Base-by-base conservation (phyloP, 2,329 filamentous ascomycete genomes). In the Penicillium sp. region DNA sequence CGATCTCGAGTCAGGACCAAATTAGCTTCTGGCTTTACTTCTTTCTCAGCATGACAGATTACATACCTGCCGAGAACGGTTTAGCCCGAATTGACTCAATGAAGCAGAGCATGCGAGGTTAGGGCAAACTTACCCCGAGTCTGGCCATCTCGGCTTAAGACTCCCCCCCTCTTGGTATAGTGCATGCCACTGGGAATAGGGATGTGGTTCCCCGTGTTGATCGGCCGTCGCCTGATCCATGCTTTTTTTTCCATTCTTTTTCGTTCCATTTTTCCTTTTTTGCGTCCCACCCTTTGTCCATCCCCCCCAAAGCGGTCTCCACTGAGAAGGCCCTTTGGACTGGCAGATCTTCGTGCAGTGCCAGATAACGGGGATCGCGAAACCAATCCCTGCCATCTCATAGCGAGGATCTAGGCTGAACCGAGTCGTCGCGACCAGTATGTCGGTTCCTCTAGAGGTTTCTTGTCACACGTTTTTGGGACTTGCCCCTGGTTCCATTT, bases 51-150 rank as follows among this genome's bases (percentile, higher is more conserved):
- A n/a, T 6, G 11, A 24, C 24, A 19, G 24, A 44, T 44, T 29
- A 9, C 14, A 19, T 44, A 44, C 42, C 42, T 45, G 26, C 26
- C 42, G 26, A 45, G 42, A 31, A 14, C 8, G 31, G 42, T 16
- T 19, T 31, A 29, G 24, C n/a, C 40, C 18, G 24, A 28, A 13
- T 28, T 39, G 9, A 28, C 47, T 31, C 24, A 40, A 50, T 50
- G 47, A 50, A 50, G 47, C 36, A 50, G 47, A 42, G 16, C 8
- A 19, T 42, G 47, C 47, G 47, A 50, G 24, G 8, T 42, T 37
- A 39, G 24, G 47, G 34, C 47, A 29, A 24, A 39, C 16, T 21
- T 11, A 8, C 21, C 2, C 34, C 36, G 16, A 21, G 16, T 39
- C 24, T 8, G 42, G 42, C 13, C 23, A 18, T 16, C 16, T 21